These are phyloP conservation scores for Leptographium procerum DNA, from an alignment of 2,329 filamentous ascomycete species.

Conservation along the genomic window DNA sequence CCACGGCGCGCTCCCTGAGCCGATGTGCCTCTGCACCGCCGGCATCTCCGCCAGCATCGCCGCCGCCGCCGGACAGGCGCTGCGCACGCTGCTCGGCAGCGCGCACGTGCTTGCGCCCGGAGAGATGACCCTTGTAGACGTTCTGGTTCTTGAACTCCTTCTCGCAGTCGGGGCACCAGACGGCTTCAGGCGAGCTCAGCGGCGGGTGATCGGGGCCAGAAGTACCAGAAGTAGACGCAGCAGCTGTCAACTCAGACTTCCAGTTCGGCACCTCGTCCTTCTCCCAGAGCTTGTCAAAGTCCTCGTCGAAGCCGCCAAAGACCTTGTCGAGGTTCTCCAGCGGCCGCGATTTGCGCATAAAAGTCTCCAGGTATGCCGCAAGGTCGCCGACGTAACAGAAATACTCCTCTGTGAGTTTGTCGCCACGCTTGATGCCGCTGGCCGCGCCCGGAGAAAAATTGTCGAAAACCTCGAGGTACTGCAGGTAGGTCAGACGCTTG, in stretches of 20 bases:
- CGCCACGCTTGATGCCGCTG: constrained; percentile 61
- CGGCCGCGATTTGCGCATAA: constrained; percentile 74
- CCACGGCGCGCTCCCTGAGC: constrained; percentile 80
- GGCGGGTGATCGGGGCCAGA: constrained; percentile 6
- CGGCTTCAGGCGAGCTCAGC: constrained; percentile 43
- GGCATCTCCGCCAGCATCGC: constrained; percentile 12
- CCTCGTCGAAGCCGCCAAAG: constrained; percentile 63
- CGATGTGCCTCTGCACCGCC: constrained; percentile 28
- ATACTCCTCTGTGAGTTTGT: constrained; percentile 88
- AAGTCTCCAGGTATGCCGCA: constrained; percentile 73
- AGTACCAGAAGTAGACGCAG: not conserved
- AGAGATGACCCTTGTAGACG: constrained; percentile 81
- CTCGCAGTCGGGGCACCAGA: constrained; percentile 86
- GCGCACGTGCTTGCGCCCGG: constrained; percentile 85
- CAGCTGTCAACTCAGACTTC: constrained; percentile 43
- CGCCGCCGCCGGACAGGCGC: constrained; percentile 22
- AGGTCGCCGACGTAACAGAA: constrained; percentile 79
- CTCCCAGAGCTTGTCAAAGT: constrained; percentile 77
- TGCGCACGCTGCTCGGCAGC: constrained; percentile 57
- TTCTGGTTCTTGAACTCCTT: constrained; percentile 95
- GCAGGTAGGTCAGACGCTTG: constrained; percentile 77
- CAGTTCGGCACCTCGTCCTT: constrained; percentile 71
- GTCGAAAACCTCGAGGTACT: constrained; percentile 89
- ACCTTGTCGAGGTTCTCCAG: constrained; percentile 76
- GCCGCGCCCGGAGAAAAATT: constrained; percentile 60